Evolutionary conservation across 1,284 basidiomycete genomes (phyloP).

Genomic region (Papiliotrema terrestris): DNA sequence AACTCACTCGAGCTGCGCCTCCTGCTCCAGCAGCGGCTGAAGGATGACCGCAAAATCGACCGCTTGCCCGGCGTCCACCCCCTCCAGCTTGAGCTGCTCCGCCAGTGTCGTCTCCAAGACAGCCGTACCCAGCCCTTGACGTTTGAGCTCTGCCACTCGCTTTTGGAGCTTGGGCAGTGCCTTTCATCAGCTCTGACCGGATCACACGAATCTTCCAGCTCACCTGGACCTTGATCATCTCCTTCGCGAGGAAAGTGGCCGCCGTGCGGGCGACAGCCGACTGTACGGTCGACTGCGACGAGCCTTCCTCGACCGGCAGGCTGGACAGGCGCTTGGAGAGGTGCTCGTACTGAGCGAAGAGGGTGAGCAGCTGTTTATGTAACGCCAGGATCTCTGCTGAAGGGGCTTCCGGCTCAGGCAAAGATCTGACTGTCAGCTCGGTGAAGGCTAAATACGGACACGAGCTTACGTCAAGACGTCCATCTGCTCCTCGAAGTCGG

Average conservation of each 20-base stretch:
- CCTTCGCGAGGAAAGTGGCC: conserved; percentile 76
- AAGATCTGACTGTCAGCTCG: conserved; percentile 10
- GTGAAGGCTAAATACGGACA: not conserved
- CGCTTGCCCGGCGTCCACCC: conserved; percentile 27
- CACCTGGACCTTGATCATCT: conserved; percentile 49
- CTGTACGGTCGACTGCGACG: conserved; percentile 79
- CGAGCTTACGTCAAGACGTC: conserved; percentile 55
- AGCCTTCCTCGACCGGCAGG: conserved; percentile 62
- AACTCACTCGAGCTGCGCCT: conserved; percentile 68
- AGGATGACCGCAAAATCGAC: conserved; percentile 66
- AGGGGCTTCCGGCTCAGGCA: conserved; percentile 39
- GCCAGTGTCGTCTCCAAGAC: conserved; percentile 31
- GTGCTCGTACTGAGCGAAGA: conserved; percentile 83
- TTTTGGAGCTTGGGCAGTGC: conserved; percentile 61
- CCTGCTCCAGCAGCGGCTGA: conserved; percentile 85
- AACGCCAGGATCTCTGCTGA: conserved; percentile 60
- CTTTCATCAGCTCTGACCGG: conserved; percentile 45
- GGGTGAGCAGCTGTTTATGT: conserved; percentile 74
- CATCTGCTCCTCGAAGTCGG: conserved; percentile 67
- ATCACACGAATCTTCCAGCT: too few species aligned
- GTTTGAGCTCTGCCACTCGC: conserved; percentile 22
- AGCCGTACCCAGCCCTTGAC: conserved; percentile 16
- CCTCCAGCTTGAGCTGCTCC: conserved; percentile 25
- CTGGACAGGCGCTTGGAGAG: conserved; percentile 77
- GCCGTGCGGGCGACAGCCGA: conserved; percentile 73